Conservation (phyloP, 805 yeast genomes). For the Myxozyma neglecta region DNA sequence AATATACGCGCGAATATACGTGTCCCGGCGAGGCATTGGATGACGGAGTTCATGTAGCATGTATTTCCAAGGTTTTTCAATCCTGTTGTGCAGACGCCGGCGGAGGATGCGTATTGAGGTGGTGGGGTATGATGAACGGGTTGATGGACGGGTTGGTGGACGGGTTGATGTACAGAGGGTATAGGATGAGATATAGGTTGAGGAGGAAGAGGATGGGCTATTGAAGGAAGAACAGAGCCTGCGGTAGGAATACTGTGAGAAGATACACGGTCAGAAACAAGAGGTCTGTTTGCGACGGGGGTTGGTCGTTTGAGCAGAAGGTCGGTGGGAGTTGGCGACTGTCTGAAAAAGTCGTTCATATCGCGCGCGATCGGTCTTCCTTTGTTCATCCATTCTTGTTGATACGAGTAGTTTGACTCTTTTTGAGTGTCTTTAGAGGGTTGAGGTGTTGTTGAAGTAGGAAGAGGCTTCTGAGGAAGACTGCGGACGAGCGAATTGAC, state of each 20-base stretch:
- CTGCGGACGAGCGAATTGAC: background rate
- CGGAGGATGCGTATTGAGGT: slow-evolving; percentile 12
- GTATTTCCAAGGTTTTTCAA: slow-evolving; percentile 82
- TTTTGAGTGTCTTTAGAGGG: too few relatives aligned
- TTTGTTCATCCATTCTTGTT: slow-evolving; percentile 2
- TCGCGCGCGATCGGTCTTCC: slow-evolving; percentile 31
- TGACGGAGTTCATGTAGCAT: slow-evolving; percentile 85
- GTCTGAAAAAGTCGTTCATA: slow-evolving; percentile 37
- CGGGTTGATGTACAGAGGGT: background rate
- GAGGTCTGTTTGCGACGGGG: slow-evolving; percentile 17
- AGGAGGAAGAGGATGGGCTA: background rate
- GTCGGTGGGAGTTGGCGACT: slow-evolving; percentile 17
- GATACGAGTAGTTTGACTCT: background rate
- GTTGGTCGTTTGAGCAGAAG: slow-evolving; percentile 25
- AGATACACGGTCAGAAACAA: slow-evolving; percentile 18
- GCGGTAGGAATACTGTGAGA: slow-evolving; percentile 19
- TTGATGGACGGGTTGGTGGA: background rate
- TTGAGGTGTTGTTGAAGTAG: too few relatives aligned
- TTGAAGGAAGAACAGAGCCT: slow-evolving; percentile 9
- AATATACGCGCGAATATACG: slow-evolving; percentile 65
- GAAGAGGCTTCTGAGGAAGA: too few relatives aligned
- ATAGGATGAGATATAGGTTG: background rate
- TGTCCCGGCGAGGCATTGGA: slow-evolving; percentile 83
- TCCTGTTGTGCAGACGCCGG: slow-evolving; percentile 54
- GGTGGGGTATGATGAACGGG: slow-evolving; percentile 5